Conservation (phyloP, 2,329 filamentous ascomycete genomes). For the Mycosphaerella arachidis region DNA sequence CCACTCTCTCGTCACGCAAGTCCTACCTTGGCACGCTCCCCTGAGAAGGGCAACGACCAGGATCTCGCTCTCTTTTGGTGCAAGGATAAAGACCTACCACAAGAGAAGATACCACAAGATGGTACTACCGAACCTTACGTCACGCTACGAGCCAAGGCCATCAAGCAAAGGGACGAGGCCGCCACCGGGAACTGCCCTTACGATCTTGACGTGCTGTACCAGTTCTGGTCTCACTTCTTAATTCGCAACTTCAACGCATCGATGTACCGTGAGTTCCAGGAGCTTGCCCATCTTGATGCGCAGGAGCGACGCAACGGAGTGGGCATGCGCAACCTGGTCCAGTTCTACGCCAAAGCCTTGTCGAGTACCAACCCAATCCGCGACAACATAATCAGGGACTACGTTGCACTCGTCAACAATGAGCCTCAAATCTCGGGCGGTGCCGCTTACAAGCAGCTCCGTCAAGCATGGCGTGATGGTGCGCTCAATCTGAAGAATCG, state of each 20-base stretch:
- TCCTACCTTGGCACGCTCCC: constrained; percentile 13
- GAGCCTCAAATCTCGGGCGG: constrained; percentile 40
- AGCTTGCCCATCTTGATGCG: constrained; percentile 62
- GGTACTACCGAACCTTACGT: constrained; percentile 47
- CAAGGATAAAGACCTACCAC: constrained; percentile 45
- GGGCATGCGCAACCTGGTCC: constrained; percentile 60
- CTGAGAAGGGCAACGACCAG: constrained; percentile 15
- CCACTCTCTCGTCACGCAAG: constrained; percentile 17
- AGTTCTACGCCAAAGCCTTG: constrained; percentile 60
- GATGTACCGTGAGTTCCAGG: constrained; percentile 73
- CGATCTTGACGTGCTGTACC: constrained; percentile 64
- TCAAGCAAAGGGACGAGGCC: constrained; percentile 46
- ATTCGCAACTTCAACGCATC: constrained; percentile 67
- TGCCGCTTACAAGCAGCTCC: constrained; percentile 49
- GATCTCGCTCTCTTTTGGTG: constrained; percentile 45
- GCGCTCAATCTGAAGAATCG: constrained; percentile 53
- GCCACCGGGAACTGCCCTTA: constrained; percentile 45
- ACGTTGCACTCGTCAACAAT: constrained; percentile 50
- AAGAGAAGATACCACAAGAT: constrained; percentile 41
- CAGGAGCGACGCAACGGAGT: constrained; percentile 46
- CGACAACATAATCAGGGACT: constrained; percentile 51
- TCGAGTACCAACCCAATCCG: constrained; percentile 49
- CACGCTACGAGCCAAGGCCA: constrained; percentile 46
- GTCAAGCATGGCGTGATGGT: constrained; percentile 51
- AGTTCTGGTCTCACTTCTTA: constrained; percentile 71